Conservation (phyloP, 257 asterid genomes). For the Cordia subcordata region DNA sequence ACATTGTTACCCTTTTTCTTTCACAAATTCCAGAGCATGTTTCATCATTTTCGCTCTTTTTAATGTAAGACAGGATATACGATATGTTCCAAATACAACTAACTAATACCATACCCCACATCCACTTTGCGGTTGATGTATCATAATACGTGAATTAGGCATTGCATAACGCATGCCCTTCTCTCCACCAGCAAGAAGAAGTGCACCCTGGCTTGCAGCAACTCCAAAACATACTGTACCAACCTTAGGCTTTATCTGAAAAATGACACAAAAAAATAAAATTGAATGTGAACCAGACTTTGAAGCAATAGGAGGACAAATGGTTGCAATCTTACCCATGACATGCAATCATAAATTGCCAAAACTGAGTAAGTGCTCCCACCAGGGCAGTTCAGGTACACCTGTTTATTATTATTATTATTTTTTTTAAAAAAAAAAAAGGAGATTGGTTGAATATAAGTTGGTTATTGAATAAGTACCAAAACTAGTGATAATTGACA, state of each 20-base stretch:
- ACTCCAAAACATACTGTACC: slow-evolving; percentile 96
- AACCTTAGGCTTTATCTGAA: slow-evolving; percentile 94
- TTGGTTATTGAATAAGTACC: slow-evolving; percentile 5
- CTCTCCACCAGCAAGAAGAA: slow-evolving; percentile 98
- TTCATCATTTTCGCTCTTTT: too few species aligned
- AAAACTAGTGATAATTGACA: slow-evolving; percentile 1
- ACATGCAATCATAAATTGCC: slow-evolving; percentile 98
- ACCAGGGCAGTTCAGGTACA: slow-evolving; percentile 93
- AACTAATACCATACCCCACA: slow-evolving; percentile 63
- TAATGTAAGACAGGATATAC: too few species aligned
- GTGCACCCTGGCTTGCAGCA: slow-evolving; percentile 93
- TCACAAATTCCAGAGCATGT: too few species aligned
- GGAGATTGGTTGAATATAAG: slow-evolving; percentile 10
- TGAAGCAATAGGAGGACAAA: slow-evolving; percentile 11
- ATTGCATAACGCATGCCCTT: slow-evolving; percentile 98
- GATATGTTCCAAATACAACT: neutral
- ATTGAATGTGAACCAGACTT: neutral
- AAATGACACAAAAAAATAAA: slow-evolving; percentile 7
- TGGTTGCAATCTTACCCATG: slow-evolving; percentile 66
- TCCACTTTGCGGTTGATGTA: slow-evolving; percentile 94
- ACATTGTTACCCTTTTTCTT: too few species aligned
- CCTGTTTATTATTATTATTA: slow-evolving; percentile 50
- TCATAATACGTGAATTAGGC: slow-evolving; percentile 98
- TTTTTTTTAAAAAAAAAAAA: too few species aligned
- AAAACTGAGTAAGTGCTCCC: slow-evolving; percentile 85